Conservation (phyloP, 305 asterid species). For the Petunia hybrid region DNA sequence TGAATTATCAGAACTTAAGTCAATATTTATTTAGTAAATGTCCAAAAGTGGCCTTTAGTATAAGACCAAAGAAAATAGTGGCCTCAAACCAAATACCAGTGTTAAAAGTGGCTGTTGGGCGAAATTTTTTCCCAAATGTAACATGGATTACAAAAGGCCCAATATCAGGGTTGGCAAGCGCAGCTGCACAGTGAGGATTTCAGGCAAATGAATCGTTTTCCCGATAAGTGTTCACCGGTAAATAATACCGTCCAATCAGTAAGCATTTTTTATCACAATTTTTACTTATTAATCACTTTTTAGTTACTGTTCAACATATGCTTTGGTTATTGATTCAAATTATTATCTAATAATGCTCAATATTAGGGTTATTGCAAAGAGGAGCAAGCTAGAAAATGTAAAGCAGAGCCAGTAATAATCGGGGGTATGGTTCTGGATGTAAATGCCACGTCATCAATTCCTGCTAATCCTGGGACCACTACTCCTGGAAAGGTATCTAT, state of each 20-base stretch:
- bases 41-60: too few species aligned
- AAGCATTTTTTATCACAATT: neutral
- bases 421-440: conserved; percentile 94
- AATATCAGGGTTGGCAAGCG: neutral
- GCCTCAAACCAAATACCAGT: too few species aligned
- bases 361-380: conserved; percentile 37
- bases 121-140: too few species aligned
- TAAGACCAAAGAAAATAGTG: too few species aligned
- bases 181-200: neutral
- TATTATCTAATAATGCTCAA: neutral
- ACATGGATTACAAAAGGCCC: neutral
- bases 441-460: conserved; percentile 63
- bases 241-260: conserved; percentile 23
- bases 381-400: conserved; percentile 37
- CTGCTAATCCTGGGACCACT: conserved; percentile 79
- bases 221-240: conserved; percentile 26
- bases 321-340: neutral
- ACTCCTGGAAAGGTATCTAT: conserved; percentile 84
- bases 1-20: too few species aligned
- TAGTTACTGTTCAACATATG: neutral
- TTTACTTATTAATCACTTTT: neutral
- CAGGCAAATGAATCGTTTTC: neutral
- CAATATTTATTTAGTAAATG: too few species aligned
- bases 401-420: conserved; percentile 62
- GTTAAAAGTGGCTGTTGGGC: too few species aligned